Base-by-base conservation (phyloP, 164 flowering plant species). In the Vitis rupestris region DNA sequence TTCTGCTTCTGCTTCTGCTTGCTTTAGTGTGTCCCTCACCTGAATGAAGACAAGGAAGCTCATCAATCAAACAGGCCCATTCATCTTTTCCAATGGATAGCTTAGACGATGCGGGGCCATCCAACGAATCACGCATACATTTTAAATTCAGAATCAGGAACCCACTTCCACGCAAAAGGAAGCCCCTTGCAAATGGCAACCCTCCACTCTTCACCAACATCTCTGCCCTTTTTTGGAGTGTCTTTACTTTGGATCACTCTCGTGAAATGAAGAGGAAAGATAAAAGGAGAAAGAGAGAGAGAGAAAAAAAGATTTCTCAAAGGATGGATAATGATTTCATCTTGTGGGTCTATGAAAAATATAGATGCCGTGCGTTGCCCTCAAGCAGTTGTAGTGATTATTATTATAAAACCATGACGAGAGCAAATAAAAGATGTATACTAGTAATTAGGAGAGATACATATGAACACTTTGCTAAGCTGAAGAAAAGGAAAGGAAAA, bases 331-430 rank as follows among this genome's bases (percentile, higher is more conserved):
- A 80, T 75, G 66, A 76, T 77, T 79, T 76, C 63, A 59, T 71
- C 44, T 67, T 72, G 74, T 79, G 74, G 75, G 75, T 75, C 64
- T 66, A 64, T 61, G 37, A 69, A 57, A 67, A 54, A 78, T 63
- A 64, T 64, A 79, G 82, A 87, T 82, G 81, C 82, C 76, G 47
- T 81, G 83, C 83, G 79, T 86, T 69, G 66, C 49, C 57, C 70
- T 71, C 69, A 86, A 84, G 88, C 88, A 75, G 74, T 69, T 72
- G 44, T 68, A 76, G 30, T 74, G 64, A 80, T 67, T 49, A 65
- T 69, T 70, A 64, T 76, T 66, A 31, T 52, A 64, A 78, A 60
- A 72, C 76, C 65, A 72, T 76, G 72, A 60, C 78, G 78, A 63
- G 56, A 61, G 70, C 53, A 66, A 66, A 48, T 15, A 31, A 64